A percentile compares a stretch with the other conserved stretches of the same genome.
phyloP scores from a whole-genome alignment of 192 early-diverging fungal genomes.

The Entomortierella parvispora region DNA sequence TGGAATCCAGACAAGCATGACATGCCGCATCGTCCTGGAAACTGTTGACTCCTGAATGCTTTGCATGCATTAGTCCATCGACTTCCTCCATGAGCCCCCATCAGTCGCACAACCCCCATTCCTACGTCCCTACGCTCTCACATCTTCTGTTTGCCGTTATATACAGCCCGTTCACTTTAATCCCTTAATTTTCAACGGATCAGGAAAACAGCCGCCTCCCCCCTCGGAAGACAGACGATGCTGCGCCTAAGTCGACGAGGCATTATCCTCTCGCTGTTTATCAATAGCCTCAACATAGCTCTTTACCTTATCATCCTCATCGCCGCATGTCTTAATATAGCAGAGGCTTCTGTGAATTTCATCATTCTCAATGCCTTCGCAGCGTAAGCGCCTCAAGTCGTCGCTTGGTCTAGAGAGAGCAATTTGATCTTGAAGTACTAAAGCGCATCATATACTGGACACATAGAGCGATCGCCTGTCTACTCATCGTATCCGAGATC shows the following conservation, averaged over 20 bases:
- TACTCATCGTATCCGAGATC: conserved; percentile 42
- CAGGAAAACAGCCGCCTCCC: neutral
- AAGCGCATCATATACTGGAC: no score
- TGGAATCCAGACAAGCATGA: conserved; percentile 3
- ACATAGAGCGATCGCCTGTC: conserved; percentile 34
- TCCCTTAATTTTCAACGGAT: neutral
- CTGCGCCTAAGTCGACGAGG: conserved; percentile 35
- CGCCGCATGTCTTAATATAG: conserved; percentile 42
- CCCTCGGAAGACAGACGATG: neutral
- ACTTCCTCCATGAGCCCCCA: neutral
- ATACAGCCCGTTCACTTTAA: neutral
- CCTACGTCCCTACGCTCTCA: neutral
- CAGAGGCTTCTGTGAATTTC: conserved; percentile 47
- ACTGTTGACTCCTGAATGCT: neutral
- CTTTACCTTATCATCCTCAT: conserved; percentile 39
- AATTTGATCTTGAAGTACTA: no score
- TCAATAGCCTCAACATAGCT: conserved; percentile 39
- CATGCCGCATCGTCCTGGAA: neutral
- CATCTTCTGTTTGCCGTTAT: neutral
- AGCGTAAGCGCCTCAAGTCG: conserved; percentile 18
- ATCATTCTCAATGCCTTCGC: conserved; percentile 45
- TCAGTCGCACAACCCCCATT: neutral
- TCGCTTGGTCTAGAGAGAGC: no score
- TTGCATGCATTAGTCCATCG: neutral
- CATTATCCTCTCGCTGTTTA: conserved; percentile 42